A percentile compares a stretch with the other conserved stretches of the same genome.
phyloP scores from a whole-genome alignment of 139 green algal genomes.

The Diplosphaera chodatii region DNA sequence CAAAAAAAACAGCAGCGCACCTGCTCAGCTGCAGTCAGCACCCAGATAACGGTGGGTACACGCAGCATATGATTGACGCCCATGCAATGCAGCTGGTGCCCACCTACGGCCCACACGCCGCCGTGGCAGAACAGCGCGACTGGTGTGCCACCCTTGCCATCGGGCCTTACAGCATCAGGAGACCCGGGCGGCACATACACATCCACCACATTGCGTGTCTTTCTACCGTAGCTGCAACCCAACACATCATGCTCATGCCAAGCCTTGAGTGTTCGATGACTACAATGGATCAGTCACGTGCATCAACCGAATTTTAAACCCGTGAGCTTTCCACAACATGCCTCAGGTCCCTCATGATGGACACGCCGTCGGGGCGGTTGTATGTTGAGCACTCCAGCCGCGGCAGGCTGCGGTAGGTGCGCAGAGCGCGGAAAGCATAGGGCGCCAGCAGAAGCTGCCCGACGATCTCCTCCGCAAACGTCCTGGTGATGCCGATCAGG shows the following conservation, averaged over 20 bases:
- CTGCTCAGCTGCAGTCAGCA: too few relatives aligned
- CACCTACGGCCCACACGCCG: constrained; percentile 65
- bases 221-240: constrained; percentile 37
- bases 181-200: constrained; percentile 48
- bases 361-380: not conserved
- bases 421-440: not conserved
- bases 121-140: constrained; percentile 79
- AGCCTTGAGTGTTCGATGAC: too few relatives aligned
- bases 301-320: too few relatives aligned
- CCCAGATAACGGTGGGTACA: too few relatives aligned
- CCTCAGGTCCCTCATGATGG: constrained; percentile 23
- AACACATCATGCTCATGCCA: constrained; percentile 3
- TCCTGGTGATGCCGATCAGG: not conserved
- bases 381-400: not conserved
- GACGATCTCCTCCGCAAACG: not conserved
- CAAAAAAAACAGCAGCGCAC: too few relatives aligned
- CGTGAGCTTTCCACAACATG: too few relatives aligned
- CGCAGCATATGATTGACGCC: too few relatives aligned
- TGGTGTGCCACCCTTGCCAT: constrained; percentile 12
- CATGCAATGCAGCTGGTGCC: not conserved
- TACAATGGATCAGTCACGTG: too few relatives aligned
- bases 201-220: constrained; percentile 48
- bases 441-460: not conserved
- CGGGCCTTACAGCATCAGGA: not conserved
- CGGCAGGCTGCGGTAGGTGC: not conserved